Percentiles rank a stretch among this genome's conserved stretches.
These are phyloP conservation scores for Cochlearia excelsa DNA, from an alignment of 345 rosid genomes.

Conservation along the genomic window DNA sequence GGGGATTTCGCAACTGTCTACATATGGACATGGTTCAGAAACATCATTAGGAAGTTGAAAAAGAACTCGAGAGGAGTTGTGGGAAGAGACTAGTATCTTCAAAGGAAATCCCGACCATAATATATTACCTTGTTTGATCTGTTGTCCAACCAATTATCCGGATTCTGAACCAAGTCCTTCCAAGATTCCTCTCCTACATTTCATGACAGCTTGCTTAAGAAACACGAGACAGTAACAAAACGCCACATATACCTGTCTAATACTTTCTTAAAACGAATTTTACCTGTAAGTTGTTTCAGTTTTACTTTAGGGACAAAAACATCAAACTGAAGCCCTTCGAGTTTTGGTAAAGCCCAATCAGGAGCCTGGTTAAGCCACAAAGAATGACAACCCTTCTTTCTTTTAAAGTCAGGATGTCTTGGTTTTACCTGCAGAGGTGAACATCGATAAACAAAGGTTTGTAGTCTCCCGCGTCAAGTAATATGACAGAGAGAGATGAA, in stretches of 20 bases:
- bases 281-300: constrained; percentile 46
- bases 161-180: constrained; percentile 69
- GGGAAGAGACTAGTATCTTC: constrained; percentile 4
- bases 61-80: neutral
- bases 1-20: constrained; percentile 48
- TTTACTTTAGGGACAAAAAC: constrained; percentile 26
- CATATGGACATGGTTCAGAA: neutral
- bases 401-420: constrained; percentile 69
- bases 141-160: constrained; percentile 68
- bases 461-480: constrained; percentile 5
- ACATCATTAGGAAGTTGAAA: constrained; percentile 5
- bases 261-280: constrained; percentile 3
- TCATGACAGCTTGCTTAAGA: constrained; percentile 4
- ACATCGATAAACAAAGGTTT: constrained; percentile 10
- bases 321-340: constrained; percentile 43
- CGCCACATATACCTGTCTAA: neutral
- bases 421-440: constrained; percentile 46
- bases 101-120: neutral
- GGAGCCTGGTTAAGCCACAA: constrained; percentile 65
- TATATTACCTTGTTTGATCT: constrained; percentile 54
- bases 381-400: constrained; percentile 39
- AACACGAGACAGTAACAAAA: neutral
- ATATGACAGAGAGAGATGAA: constrained; percentile 5
- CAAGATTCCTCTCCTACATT: constrained; percentile 59
- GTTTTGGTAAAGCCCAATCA: constrained; percentile 39